These are phyloP conservation scores for Populus nigra DNA, from an alignment of 345 rosid species.

Conservation along the genomic window DNA sequence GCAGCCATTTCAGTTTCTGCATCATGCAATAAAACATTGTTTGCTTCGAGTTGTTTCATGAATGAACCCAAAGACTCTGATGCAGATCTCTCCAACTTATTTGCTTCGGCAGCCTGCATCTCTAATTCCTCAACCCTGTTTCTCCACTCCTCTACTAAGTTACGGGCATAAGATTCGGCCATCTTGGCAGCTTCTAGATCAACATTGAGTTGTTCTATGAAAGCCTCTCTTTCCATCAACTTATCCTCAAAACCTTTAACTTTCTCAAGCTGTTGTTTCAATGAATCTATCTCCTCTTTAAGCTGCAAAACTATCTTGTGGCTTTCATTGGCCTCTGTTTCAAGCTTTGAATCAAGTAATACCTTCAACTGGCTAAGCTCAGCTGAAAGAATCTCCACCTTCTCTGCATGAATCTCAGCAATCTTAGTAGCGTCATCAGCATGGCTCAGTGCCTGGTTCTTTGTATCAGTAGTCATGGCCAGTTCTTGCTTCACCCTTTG, in stretches of 20 bases:
- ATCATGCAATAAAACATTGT: slow-evolving; percentile 66
- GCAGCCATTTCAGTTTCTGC: slow-evolving; percentile 54
- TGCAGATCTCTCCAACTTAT: slow-evolving; percentile 73
- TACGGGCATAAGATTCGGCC: slow-evolving; percentile 84
- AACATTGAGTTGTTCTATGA: slow-evolving; percentile 66
- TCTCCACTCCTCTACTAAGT: slow-evolving; percentile 70
- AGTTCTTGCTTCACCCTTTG: slow-evolving; percentile 65
- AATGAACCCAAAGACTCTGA: slow-evolving; percentile 79
- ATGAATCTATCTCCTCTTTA: slow-evolving; percentile 50
- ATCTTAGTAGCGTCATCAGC: slow-evolving; percentile 93
- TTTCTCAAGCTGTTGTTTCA: slow-evolving; percentile 61
- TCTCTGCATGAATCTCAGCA: slow-evolving; percentile 73
- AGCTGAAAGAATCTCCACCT: slow-evolving; percentile 74
- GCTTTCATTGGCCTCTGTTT: slow-evolving; percentile 45
- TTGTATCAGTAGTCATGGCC: slow-evolving; percentile 64
- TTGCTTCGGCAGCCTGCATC: slow-evolving; percentile 55
- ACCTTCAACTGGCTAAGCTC: slow-evolving; percentile 65
- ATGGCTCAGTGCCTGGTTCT: slow-evolving; percentile 80
- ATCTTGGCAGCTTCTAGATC: slow-evolving; percentile 81
- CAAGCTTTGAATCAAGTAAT: slow-evolving; percentile 69
- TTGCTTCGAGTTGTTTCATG: slow-evolving; percentile 78
- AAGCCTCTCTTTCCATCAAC: slow-evolving; percentile 57
- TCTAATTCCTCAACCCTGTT: slow-evolving; percentile 59
- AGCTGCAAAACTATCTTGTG: slow-evolving; percentile 48
- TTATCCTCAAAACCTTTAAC: slow-evolving; percentile 46